Evolutionary conservation across 1,284 basidiomycete genomes (phyloP), one percentile per base, ranked within the genome.

Genomic region (Chalciporus sp.): DNA sequence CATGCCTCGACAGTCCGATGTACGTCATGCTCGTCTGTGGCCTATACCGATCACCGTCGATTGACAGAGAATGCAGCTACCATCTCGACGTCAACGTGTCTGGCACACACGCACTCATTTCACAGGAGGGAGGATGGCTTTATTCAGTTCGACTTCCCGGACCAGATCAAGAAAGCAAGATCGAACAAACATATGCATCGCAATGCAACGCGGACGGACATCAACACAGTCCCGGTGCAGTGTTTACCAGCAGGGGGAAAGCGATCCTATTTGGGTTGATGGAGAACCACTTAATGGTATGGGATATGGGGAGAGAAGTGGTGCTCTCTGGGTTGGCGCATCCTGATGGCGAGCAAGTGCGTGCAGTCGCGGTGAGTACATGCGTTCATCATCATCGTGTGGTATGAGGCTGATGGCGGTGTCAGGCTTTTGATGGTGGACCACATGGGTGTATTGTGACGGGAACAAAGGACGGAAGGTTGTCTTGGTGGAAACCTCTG

Each of bases 1-100:
- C 78, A 4, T 83, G 84, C 61, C 72, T 86, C 56, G 76, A 76
- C 60, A 73, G 75, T n/a, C 79, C 78, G 69, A 79, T 86, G 85
- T 83, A 58, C 58, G 80, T 73, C 7, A 16, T 49, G 27, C 16
- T 20, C n/a, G 8, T 57, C 2, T 14, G 3, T 14, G 6, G 11
- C 12, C 10, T 43, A 42, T 10, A 47, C 35, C 6, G 16, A 16
- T 42, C 33, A 23, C 46, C n/a, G n/a, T n/a, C 35, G 12, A 46
- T 16, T 37, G 57, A 49, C 55, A 26, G 20, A 12, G 19, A 17
- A 51, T 5, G 45, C 58, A 80, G 83, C 57, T 77, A 73, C 44
- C 76, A 79, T 20, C 72, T 88, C 55, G 81, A 84, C 56, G 65
- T 83, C 49, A 78, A 76, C 50, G 67, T 74, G 9, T 63, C 65